These are phyloP conservation scores for Selenicereus undatus DNA, from an alignment of 148 eudicot species.

Conservation along the genomic window DNA sequence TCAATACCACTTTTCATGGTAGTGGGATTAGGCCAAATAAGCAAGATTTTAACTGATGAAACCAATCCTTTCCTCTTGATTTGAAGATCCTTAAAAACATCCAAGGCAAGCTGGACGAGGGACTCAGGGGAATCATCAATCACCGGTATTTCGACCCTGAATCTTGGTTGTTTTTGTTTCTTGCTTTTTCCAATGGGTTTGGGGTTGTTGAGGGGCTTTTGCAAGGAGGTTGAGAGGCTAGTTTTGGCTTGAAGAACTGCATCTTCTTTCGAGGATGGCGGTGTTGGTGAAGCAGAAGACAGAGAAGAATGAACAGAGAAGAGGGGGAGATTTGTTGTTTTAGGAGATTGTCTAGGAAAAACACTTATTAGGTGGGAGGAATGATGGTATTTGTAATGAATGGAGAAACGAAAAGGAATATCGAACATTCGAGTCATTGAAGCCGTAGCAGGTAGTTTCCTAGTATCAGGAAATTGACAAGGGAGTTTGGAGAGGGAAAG, in stretches of 20 bases:
- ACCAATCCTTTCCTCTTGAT: conserved; percentile 43
- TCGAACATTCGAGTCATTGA: conserved; percentile 4
- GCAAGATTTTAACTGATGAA: conserved; percentile 36
- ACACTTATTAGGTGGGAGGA: background rate
- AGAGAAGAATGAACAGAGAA: conserved; percentile 33
- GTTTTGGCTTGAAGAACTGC: conserved; percentile 81
- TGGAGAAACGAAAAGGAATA: background rate
- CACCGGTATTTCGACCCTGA: conserved; percentile 73
- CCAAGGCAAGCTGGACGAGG: conserved; percentile 52
- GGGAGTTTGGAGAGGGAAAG: conserved; percentile 24
- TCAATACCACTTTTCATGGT: conserved; percentile 35
- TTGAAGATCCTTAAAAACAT: conserved; percentile 47
- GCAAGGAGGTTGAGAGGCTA: conserved; percentile 58
- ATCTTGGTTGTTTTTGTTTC: conserved; percentile 71
- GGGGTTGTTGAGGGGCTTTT: conserved; percentile 75
- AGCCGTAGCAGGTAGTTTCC: background rate
- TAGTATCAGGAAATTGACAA: conserved; percentile 7
- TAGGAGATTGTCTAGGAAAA: conserved; percentile 9
- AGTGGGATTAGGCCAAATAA: conserved; percentile 48
- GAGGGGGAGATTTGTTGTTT: conserved; percentile 6
- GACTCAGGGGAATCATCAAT: conserved; percentile 64
- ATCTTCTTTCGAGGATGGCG: conserved; percentile 72
- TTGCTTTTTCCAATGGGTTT: conserved; percentile 61
- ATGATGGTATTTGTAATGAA: conserved; percentile 8
- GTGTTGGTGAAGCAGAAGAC: conserved; percentile 46